Base-by-base conservation (phyloP, 2,329 filamentous ascomycete genomes). In the Camillea tinctor region DNA sequence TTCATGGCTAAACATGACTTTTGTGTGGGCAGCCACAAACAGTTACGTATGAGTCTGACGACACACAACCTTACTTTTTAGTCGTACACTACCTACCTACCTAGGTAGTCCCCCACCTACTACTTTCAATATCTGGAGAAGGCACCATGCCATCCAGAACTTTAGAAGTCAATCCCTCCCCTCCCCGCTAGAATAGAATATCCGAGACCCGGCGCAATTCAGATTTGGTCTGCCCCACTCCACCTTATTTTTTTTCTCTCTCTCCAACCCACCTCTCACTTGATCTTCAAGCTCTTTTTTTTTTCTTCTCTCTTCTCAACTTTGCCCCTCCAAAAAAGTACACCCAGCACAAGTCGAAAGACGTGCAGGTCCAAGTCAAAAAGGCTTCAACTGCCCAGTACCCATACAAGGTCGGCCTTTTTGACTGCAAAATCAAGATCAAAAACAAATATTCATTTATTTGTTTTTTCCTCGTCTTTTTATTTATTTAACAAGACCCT, bases 221-320 rank as follows among this genome's bases (percentile, higher is more conserved):
- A 64, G 8, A 4, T 26, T 8, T 26, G 24, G 24, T 26, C 24
- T 26, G 26, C 26, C 13, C 26, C 26, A 30, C 26, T 30, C 26
- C 26, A 30, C 26, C 26, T 30, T 30, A 4, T 9, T 30, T 30
- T 30, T 30, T 30, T 30, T 30, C 24, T 64, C 69, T 66, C 62
- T 64, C 64, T 13, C 26, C 56, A 66, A 62, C 62, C 68, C 66
- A 69, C 66, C 64, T 60, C 60, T n/a, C 3, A 30, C 3, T 30
- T 11, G 2, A 61, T 61, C 61, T 30, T 63, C 64, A 68, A 66
- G 58, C 55, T 64, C 71, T 72, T 70, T 68, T 64, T 66, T 66
- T 65, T 52, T 54, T 59, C 58, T 62, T 56, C 64, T 59, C 57
- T 52, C 59, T 56, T 59, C 60, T 60, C 62, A 63, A n/a, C n/a